Percentiles rank a stretch among this genome's conserved stretches.
These are phyloP conservation scores for Ehretia macrophylla DNA, from an alignment of 257 asterid species.

Conservation along the genomic window DNA sequence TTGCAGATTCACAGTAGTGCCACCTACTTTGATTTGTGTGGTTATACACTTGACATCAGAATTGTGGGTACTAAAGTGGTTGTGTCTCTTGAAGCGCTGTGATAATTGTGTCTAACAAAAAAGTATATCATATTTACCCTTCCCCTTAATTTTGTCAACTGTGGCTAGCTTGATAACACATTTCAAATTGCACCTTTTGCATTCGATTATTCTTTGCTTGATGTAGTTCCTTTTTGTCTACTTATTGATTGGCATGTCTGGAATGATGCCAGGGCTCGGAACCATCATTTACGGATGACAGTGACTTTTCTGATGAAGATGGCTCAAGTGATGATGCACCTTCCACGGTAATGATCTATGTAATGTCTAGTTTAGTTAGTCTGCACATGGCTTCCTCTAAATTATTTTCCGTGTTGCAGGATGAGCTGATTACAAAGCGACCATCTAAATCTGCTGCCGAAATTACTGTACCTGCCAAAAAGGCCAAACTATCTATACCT, in stretches of 20 bases:
- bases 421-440: conserved; percentile 42
- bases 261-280: conserved; percentile 1
- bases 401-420: neutral
- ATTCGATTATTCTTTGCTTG: too few relatives aligned
- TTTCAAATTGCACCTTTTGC: too few relatives aligned
- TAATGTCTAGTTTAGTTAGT: neutral
- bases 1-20: too few relatives aligned
- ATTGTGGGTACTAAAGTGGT: too few relatives aligned
- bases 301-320: conserved; percentile 15
- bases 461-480: conserved; percentile 37
- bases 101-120: too few relatives aligned
- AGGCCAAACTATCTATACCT: conserved; percentile 42
- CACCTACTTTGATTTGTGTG: too few relatives aligned
- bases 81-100: too few relatives aligned
- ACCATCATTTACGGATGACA: conserved; percentile 21
- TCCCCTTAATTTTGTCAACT: neutral
- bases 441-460: conserved; percentile 29
- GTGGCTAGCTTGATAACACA: too few relatives aligned
- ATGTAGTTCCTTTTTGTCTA: too few relatives aligned
- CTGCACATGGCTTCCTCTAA: neutral
- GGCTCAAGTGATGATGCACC: conserved; percentile 32
- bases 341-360: conserved; percentile 26
- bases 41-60: too few relatives aligned
- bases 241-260: neutral
- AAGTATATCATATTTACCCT: neutral